Evolutionary conservation across 371 early-diverging fungal genomes (phyloP), one percentile per base, ranked within the genome.

Genomic region (Fennellomyces sp.): DNA sequence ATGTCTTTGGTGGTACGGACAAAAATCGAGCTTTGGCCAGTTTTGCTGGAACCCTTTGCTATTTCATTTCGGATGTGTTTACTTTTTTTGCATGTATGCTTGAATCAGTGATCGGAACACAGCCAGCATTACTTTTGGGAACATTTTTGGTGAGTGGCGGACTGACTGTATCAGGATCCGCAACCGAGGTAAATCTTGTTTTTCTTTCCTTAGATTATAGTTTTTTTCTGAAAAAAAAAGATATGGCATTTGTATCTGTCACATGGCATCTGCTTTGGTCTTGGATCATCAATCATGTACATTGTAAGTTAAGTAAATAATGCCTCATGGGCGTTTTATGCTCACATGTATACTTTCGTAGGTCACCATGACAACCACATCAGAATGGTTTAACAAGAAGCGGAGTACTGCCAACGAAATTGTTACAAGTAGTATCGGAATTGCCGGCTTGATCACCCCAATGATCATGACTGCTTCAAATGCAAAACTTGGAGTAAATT

Each of bases 341-440:
- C 27, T 35, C 15, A 21, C 29, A 26, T 42, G 42, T 31, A 29
- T 26, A 25, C 11, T 30, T 41, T 36, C 28, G n/a, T 38, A 56
- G 65, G 56, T 56, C 2, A 54, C 45, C 33, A 62, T 82, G 41
- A 35, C 72, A 6, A 63, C 86, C 5, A 82, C 87, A 0, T 58
- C 87, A 0, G 89, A 90, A 58, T 92, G 89, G 90, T 92, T 91
- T 63, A 57, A 49, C 23, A 73, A 72, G 19, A 58, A 68, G 26
- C 80, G 89, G 5, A 85, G 87, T 0, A 52, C 91, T 35, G 91
- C 88, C 6, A 78, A 82, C 0, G 92, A 91, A 15, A 72, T 92
- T 10, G 83, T 86, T 10, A 47, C 28, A 17, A 56, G 45, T 19
- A 47, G 29, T 30, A 42, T 21, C 3, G 56, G 47, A 13, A 30